Evolutionary conservation across 345 rosid species (phyloP), one percentile per base, ranked within the genome.

Genomic region (Citrus reticulata): DNA sequence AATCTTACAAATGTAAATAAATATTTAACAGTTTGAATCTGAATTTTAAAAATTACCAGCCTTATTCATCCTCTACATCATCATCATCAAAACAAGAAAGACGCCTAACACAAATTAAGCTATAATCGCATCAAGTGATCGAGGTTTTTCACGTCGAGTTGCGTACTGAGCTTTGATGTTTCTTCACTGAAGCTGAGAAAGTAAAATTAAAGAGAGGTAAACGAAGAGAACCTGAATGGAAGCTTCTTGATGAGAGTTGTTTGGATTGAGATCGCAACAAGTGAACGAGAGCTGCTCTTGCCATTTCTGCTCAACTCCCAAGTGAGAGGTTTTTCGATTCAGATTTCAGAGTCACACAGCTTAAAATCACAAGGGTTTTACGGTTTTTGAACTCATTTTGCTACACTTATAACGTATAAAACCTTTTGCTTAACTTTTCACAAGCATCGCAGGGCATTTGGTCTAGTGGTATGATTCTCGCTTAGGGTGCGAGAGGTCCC

Each of bases 401-500:
- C 4, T 1, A 37, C 0, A 37, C 0, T 37, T 7, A 6, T 7
- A 0, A 6, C 7, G 0, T 37, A 7, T 37, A 37, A 37, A 37
- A 1, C 1, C 0, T 0, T 37, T 37, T 0, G 1, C 1, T 37
- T 1, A 37, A 1, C 42, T 40, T 9, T 0, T 9, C 4, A 0
- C 17, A 3, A 0, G 5, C 51, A 13, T 46, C 17, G 1, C 5
- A 13, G 93, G 93, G 93, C 93, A 84, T 87, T 93, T 92, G 96
- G 95, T 90, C 91, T 89, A 90, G 93, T 91, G 95, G 91, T 83
- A 91, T 89, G 91, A 91, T 92, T 90, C 94, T 92, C 92, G 96
- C 92, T 93, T 93, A 86, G 93, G 93, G 93, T 93, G 93, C 91
- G 90, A 90, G 91, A 92, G 93, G 93, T 91, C 98, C 94, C 92